A percentile compares a stretch with the other conserved stretches of the same genome.
Evolutionary conservation across 495 filamentous ascomycete species (phyloP).

Genomic region (Neurospora sp.): DNA sequence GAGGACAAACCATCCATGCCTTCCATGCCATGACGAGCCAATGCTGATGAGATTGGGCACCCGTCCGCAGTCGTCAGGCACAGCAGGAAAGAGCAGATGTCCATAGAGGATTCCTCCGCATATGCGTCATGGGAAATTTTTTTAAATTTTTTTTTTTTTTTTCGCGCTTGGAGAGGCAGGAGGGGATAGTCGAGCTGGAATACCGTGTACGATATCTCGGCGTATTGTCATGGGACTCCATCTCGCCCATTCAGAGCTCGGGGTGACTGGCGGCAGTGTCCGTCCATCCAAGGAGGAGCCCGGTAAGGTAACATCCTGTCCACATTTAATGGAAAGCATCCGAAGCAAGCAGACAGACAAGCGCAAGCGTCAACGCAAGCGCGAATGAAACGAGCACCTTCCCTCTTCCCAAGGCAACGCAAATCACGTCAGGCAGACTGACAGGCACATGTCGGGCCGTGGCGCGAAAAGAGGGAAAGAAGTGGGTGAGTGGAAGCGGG

Average conservation of each 20-base stretch:
- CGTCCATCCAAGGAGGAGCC: neutral
- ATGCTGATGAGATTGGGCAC: neutral
- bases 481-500: neutral
- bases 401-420: neutral
- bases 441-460: conserved; percentile 13
- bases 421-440: too few relatives aligned
- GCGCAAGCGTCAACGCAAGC: neutral
- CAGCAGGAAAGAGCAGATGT: neutral
- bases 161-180: neutral
- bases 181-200: neutral
- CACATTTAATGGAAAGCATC: neutral
- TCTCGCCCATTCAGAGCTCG: neutral
- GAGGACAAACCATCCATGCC: neutral
- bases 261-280: neutral
- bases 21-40: neutral
- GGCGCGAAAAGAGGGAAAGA: neutral
- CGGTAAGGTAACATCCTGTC: neutral
- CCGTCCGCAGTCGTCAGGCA: neutral
- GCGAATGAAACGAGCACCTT: neutral
- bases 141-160: neutral
- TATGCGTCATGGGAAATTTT: neutral
- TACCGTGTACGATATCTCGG: neutral
- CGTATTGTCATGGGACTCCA: neutral
- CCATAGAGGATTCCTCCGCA: neutral
- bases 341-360: neutral